Percentiles rank a stretch among this genome's conserved stretches.
These are phyloP conservation scores for Sugiyamaella floridensis DNA, from an alignment of 805 yeast species.

Conservation along the genomic window DNA sequence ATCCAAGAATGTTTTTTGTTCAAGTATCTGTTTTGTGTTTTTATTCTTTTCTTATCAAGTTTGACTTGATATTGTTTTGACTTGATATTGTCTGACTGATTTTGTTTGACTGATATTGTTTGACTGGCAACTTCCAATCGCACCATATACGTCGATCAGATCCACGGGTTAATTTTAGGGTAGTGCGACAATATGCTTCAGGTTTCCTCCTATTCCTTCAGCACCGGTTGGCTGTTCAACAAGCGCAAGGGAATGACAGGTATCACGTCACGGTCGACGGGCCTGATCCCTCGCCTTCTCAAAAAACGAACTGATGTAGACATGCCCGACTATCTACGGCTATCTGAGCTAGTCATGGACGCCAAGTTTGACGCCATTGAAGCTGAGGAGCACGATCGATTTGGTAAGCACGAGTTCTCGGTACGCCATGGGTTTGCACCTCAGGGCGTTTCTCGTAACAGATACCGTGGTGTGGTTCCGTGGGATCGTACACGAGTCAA, in stretches of 20 bases:
- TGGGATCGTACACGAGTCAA: conserved; percentile 54
- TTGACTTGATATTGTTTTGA: no score
- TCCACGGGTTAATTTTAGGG: not conserved
- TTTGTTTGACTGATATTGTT: no score
- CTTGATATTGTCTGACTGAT: no score
- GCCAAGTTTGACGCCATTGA: conserved; percentile 20
- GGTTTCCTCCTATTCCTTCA: not conserved
- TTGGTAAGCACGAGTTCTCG: conserved; percentile 21
- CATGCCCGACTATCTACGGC: conserved; percentile 9
- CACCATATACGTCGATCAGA: no score
- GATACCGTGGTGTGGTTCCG: conserved; percentile 60
- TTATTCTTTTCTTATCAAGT: no score
- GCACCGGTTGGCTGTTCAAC: not conserved
- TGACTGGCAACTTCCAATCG: no score
- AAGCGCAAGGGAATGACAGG: not conserved
- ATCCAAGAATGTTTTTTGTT: no score
- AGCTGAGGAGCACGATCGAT: conserved; percentile 26
- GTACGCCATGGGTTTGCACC: conserved; percentile 18
- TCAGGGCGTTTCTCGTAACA: conserved; percentile 36
- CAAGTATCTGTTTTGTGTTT: no score
- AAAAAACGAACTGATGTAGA: not conserved
- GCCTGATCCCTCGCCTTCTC: not conserved
- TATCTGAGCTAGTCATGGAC: not conserved
- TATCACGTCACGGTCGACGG: not conserved
- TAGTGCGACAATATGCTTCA: not conserved